These are phyloP conservation scores for Cystofilobasidium bisporidii DNA, from an alignment of 768 basidiomycete species.

Conservation along the genomic window DNA sequence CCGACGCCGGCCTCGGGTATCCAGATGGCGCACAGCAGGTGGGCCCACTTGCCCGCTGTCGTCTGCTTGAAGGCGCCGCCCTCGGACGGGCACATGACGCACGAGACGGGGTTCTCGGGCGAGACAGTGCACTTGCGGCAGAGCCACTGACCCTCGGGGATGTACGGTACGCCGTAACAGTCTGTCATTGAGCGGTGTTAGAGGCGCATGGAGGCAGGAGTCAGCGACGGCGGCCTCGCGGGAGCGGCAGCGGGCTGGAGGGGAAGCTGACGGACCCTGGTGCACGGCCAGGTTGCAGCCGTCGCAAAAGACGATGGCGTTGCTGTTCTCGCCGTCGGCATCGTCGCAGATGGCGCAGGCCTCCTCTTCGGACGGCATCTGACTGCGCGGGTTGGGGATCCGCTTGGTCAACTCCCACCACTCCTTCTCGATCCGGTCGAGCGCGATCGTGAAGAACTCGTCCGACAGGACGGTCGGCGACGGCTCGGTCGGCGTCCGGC, in stretches of 20 bases:
- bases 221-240: too few relatives aligned
- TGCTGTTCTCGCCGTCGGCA: conserved; percentile 95
- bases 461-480: conserved; percentile 54
- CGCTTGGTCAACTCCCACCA: conserved; percentile 98
- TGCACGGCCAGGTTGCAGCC: conserved; percentile 99
- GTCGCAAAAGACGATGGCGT: conserved; percentile 98
- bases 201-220: too few relatives aligned
- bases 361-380: conserved; percentile 85
- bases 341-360: conserved; percentile 97
- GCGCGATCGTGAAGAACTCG: conserved; percentile 87
- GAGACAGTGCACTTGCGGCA: conserved; percentile 97
- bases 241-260: too few relatives aligned
- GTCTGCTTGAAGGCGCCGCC: conserved; percentile 99
- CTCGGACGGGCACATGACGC: conserved; percentile 91
- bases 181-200: conserved; percentile 46
- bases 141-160: conserved; percentile 98
- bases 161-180: conserved; percentile 98
- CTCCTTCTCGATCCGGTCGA: conserved; percentile 97
- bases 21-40: conserved; percentile 94
- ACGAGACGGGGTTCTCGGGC: conserved; percentile 88
- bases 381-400: conserved; percentile 77
- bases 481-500: conserved; percentile 62
- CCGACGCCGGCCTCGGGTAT: conserved; percentile 86
- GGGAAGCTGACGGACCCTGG: conserved; percentile 65
- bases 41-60: conserved; percentile 82